phyloP scores from a whole-genome alignment of 2,329 filamentous ascomycete genomes.

The Myriosclerotinia scirpicola region DNA sequence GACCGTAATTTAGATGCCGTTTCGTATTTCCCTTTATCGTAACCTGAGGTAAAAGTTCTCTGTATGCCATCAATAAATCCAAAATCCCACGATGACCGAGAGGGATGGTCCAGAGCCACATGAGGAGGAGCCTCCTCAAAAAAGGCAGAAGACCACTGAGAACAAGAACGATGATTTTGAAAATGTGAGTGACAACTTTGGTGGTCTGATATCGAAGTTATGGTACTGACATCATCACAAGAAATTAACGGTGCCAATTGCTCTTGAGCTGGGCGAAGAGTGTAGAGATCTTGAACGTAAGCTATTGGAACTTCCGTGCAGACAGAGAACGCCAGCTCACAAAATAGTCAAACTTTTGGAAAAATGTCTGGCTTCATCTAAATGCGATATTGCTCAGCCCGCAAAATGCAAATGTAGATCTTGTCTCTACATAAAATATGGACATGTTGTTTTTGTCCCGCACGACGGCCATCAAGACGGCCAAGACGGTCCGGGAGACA shows the following conservation, averaged over 20 bases:
- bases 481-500: neutral
- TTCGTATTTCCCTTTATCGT: neutral
- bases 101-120: neutral
- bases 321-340: neutral
- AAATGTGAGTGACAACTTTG: neutral
- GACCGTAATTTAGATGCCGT: neutral
- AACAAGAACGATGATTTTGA: neutral
- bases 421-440: neutral
- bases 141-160: neutral
- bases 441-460: neutral
- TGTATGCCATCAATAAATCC: neutral
- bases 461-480: neutral
- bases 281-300: slow-evolving; percentile 10
- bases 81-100: neutral
- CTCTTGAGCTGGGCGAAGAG: neutral
- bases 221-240: neutral
- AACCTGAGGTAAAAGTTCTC: neutral
- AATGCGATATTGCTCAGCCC: slow-evolving; percentile 8
- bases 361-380: neutral
- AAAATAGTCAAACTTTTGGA: neutral
- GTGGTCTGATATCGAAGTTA: neutral
- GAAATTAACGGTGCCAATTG: slow-evolving; percentile 1
- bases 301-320: too few species aligned
- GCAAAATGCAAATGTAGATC: neutral
- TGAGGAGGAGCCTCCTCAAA: neutral